A percentile compares a stretch with the other conserved stretches of the same genome.
These are phyloP conservation scores for Ophiocordyceps camponoti-leonardi DNA, from an alignment of 2,329 filamentous ascomycete species.

Conservation along the genomic window DNA sequence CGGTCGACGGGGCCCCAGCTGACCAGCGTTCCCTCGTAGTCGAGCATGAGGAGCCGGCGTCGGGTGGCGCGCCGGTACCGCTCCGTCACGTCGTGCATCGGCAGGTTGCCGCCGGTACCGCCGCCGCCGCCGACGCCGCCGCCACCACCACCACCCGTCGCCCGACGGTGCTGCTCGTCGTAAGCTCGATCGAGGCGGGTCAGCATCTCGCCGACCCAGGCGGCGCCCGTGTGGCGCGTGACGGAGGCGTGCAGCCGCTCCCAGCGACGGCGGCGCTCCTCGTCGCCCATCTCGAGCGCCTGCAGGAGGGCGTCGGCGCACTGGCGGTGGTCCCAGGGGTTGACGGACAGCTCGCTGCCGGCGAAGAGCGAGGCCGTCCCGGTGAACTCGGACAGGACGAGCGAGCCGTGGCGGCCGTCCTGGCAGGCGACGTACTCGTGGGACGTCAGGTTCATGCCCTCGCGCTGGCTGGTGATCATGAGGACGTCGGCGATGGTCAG, in stretches of 20 bases:
- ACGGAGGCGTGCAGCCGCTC: constrained; percentile 55
- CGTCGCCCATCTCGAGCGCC: constrained; percentile 62
- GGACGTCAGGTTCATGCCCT: constrained; percentile 93
- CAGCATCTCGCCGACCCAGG: constrained; percentile 70
- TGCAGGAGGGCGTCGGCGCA: constrained; percentile 73
- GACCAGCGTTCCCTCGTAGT: constrained; percentile 86
- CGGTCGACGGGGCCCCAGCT: constrained; percentile 72
- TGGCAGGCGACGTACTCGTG: constrained; percentile 92
- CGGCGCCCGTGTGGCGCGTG: constrained; percentile 63
- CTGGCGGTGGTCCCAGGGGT: constrained; percentile 87
- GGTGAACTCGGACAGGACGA: constrained; percentile 91
- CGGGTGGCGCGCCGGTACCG: constrained; percentile 47
- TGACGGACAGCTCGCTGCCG: constrained; percentile 66
- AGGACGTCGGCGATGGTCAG: constrained; percentile 78
- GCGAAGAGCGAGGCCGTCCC: constrained; percentile 78
- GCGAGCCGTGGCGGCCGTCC: constrained; percentile 75
- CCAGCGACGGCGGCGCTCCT: constrained; percentile 64
- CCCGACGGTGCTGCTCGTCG: constrained; percentile 71
- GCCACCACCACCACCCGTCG: constrained; percentile 80
- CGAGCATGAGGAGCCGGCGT: constrained; percentile 69
- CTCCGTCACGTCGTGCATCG: constrained; percentile 43
- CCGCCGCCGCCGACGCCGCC: too few species aligned
- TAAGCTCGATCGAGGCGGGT: constrained; percentile 57
- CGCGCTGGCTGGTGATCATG: constrained; percentile 88
- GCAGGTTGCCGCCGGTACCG: constrained; percentile 54